These are phyloP conservation scores for Geosmithia putterillii DNA, from an alignment of 2,329 filamentous ascomycete genomes.

Conservation along the genomic window DNA sequence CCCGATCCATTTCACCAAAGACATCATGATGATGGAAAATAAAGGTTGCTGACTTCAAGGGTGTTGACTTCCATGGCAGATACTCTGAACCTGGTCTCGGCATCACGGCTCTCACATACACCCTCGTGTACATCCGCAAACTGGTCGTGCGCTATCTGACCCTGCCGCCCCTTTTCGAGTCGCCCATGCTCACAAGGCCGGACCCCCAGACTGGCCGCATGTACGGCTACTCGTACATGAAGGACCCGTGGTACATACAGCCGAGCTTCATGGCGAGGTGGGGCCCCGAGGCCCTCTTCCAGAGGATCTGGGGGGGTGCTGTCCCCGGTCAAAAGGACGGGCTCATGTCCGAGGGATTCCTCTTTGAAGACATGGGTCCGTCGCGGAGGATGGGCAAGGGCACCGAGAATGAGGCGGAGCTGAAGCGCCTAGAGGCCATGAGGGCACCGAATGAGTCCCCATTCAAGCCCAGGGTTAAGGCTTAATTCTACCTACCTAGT, in stretches of 20 bases:
- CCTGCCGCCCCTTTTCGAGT: slow-evolving; percentile 40
- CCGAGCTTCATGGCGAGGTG: slow-evolving; percentile 49
- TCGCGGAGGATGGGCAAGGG: slow-evolving; percentile 38
- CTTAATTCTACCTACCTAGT: too few species aligned
- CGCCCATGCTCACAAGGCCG: slow-evolving; percentile 28
- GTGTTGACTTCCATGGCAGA: slow-evolving; percentile 14
- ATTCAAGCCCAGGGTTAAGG: not conserved
- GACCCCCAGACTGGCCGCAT: slow-evolving; percentile 42
- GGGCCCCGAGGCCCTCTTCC: slow-evolving; percentile 41
- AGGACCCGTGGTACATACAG: slow-evolving; percentile 53
- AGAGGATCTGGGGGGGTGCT: slow-evolving; percentile 27
- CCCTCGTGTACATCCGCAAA: slow-evolving; percentile 37
- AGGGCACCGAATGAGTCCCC: slow-evolving; percentile 1
- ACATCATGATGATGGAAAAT: slow-evolving; percentile 4
- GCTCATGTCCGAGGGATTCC: slow-evolving; percentile 36
- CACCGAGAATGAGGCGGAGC: slow-evolving; percentile 27
- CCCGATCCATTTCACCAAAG: not conserved
- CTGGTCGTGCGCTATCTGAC: slow-evolving; percentile 43
- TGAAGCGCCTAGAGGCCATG: not conserved
- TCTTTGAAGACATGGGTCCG: slow-evolving; percentile 51
- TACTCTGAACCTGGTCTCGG: slow-evolving; percentile 28
- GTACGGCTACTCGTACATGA: slow-evolving; percentile 37
- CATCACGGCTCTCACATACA: slow-evolving; percentile 26
- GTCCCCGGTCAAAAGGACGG: slow-evolving; percentile 28
- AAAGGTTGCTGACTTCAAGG: not conserved